A percentile compares a stretch with the other conserved stretches of the same genome.
phyloP scores from a whole-genome alignment of 2,329 filamentous ascomycete species.

The Fragosphaeria purpurea region DNA sequence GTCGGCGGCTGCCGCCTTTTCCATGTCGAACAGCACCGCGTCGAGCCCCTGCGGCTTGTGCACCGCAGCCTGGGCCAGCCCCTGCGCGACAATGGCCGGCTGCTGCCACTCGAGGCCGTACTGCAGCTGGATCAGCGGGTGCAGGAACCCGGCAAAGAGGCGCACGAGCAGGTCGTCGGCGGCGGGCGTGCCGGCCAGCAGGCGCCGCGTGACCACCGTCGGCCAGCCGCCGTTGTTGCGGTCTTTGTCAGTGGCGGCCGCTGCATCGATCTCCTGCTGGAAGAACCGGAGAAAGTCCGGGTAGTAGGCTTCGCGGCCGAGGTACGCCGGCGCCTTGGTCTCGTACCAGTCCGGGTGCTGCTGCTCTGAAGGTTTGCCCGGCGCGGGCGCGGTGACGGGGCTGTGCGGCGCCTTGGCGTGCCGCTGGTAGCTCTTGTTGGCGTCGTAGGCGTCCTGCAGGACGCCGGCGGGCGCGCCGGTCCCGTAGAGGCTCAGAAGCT shows the following conservation, averaged over 20 bases:
- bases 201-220: slow-evolving; percentile 50
- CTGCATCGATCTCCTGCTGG: slow-evolving; percentile 55
- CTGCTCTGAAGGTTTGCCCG: slow-evolving; percentile 20
- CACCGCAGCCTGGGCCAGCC: slow-evolving; percentile 64
- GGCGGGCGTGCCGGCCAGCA: slow-evolving; percentile 56
- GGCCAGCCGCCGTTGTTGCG: slow-evolving; percentile 29
- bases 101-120: slow-evolving; percentile 78
- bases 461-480: slow-evolving; percentile 53
- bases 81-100: slow-evolving; percentile 71
- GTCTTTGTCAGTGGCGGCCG: not conserved
- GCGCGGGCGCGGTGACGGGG: slow-evolving; percentile 31
- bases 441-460: slow-evolving; percentile 54
- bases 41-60: slow-evolving; percentile 33
- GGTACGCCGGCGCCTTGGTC: slow-evolving; percentile 37
- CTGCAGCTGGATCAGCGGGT: slow-evolving; percentile 76
- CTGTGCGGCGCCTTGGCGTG: slow-evolving; percentile 36
- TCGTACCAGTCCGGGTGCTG: slow-evolving; percentile 34
- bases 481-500: slow-evolving; percentile 66
- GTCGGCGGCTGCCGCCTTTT: not conserved
- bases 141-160: slow-evolving; percentile 60
- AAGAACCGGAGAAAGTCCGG: slow-evolving; percentile 69
- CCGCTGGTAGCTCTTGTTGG: slow-evolving; percentile 58
- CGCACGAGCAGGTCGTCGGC: slow-evolving; percentile 61
- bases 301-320: slow-evolving; percentile 57
- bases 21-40: not conserved